Evolutionary conservation across 2,329 filamentous ascomycete species (phyloP).

Genomic region (Cyphellophora europaea): DNA sequence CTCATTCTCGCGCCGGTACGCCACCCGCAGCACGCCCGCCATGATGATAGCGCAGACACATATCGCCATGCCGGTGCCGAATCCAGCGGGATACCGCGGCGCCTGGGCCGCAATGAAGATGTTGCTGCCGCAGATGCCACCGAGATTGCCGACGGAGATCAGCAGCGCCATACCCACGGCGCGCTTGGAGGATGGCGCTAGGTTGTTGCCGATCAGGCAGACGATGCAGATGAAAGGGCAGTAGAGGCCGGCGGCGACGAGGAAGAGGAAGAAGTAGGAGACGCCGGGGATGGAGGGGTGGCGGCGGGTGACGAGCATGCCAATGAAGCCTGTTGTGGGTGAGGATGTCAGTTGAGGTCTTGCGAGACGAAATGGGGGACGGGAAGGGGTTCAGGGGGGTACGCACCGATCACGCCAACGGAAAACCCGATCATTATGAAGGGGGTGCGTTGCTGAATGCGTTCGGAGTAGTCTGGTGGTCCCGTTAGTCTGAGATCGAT

Average conservation of each 20-base stretch:
- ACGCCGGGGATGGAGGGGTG: constrained; percentile 35
- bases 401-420: too few species aligned
- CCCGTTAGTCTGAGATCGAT: too few species aligned
- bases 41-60: constrained; percentile 23
- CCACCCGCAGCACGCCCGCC: constrained; percentile 22
- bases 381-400: too few species aligned
- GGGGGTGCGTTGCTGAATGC: too few species aligned
- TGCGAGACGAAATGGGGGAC: too few species aligned
- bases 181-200: constrained; percentile 61
- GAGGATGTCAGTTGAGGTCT: too few species aligned
- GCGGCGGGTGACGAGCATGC: constrained; percentile 46
- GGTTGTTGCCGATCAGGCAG: constrained; percentile 63
- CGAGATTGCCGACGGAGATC: constrained; percentile 55
- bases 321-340: constrained; percentile 58
- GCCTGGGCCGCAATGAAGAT: constrained; percentile 28
- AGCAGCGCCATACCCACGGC: constrained; percentile 58
- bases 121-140: constrained; percentile 33
- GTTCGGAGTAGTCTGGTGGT: too few species aligned
- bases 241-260: constrained; percentile 57
- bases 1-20: constrained; percentile 21
- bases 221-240: constrained; percentile 47
- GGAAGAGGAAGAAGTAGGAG: constrained; percentile 21
- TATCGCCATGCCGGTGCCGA: constrained; percentile 25
- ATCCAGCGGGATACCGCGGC: constrained; percentile 28
- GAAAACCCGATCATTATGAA: too few species aligned